phyloP scores from a whole-genome alignment of 129 eudicot genomes.

The Escallonia rubra region DNA sequence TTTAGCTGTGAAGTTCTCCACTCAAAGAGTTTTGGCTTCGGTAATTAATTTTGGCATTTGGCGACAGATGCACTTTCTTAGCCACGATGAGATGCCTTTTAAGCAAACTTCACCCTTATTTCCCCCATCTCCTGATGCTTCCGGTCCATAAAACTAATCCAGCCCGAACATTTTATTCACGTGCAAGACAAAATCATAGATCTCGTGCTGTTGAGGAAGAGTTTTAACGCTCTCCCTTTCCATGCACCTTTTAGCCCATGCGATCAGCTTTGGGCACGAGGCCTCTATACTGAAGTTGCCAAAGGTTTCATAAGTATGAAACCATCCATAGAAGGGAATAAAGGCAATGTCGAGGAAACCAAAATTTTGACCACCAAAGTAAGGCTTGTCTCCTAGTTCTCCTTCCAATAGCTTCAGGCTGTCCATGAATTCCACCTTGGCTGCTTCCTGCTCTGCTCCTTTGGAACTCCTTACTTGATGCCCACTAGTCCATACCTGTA shows the following conservation, averaged over 20 bases:
- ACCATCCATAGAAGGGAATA: slow-evolving; percentile 23
- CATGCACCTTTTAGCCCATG: slow-evolving; percentile 41
- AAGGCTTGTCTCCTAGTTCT: slow-evolving; percentile 33
- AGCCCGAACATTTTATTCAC: slow-evolving; percentile 2
- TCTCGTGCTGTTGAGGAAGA: slow-evolving; percentile 15
- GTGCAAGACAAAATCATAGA: slow-evolving; percentile 12
- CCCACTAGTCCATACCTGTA: background rate
- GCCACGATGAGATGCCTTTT: no score
- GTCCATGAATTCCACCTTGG: slow-evolving; percentile 36
- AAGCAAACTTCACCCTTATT: no score
- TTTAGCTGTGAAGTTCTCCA: no score
- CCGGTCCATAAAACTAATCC: slow-evolving; percentile 1
- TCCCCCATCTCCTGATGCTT: background rate
- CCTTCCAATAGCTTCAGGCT: slow-evolving; percentile 25
- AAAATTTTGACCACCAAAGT: slow-evolving; percentile 29
- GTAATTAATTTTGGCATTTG: no score
- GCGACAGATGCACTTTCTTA: background rate
- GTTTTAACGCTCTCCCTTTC: slow-evolving; percentile 27
- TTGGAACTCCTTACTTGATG: slow-evolving; percentile 4
- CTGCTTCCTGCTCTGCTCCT: slow-evolving; percentile 35
- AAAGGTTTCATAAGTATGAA: slow-evolving; percentile 28
- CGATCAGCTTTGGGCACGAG: slow-evolving; percentile 34
- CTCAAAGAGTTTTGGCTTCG: no score
- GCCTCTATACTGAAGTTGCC: slow-evolving; percentile 28
- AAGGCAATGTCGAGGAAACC: slow-evolving; percentile 32